Conservation (phyloP, 441 rosid species). For the Gossypium lobatum region DNA sequence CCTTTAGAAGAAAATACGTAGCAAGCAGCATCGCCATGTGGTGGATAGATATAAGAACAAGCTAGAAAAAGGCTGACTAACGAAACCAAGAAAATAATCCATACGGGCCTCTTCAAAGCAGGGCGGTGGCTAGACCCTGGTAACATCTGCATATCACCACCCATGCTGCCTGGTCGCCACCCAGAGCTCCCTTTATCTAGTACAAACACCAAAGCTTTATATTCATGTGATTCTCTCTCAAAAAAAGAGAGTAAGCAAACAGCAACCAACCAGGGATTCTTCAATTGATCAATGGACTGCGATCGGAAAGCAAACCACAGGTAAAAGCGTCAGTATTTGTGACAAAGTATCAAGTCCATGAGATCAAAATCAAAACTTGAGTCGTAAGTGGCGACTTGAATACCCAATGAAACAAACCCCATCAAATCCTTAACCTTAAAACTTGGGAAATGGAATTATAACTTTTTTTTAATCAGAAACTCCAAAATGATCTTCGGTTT, state of each 20-base stretch:
- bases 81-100: slow-evolving; percentile 64
- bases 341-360: background rate
- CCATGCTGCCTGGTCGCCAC: slow-evolving; percentile 70
- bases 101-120: slow-evolving; percentile 63
- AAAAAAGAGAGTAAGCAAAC: background rate
- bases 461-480: background rate
- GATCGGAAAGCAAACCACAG: slow-evolving; percentile 17
- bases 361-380: background rate
- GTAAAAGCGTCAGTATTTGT: slow-evolving; percentile 8
- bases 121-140: slow-evolving; percentile 60
- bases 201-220: background rate
- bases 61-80: slow-evolving; percentile 67
- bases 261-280: slow-evolving; percentile 15
- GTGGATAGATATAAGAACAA: slow-evolving; percentile 70
- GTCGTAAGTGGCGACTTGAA: background rate
- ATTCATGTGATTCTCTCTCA: slow-evolving; percentile 13
- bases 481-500: background rate
- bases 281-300: slow-evolving; percentile 10
- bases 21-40: slow-evolving; percentile 49
- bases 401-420: background rate
- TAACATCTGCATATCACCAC: slow-evolving; percentile 41
- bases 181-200: background rate
- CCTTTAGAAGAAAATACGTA: slow-evolving; percentile 60
- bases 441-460: background rate
- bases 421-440: background rate